Percentiles rank a stretch among this genome's conserved stretches.
phyloP scores from a whole-genome alignment of 2,329 filamentous ascomycete species.

The Tolypocladium inflatum region DNA sequence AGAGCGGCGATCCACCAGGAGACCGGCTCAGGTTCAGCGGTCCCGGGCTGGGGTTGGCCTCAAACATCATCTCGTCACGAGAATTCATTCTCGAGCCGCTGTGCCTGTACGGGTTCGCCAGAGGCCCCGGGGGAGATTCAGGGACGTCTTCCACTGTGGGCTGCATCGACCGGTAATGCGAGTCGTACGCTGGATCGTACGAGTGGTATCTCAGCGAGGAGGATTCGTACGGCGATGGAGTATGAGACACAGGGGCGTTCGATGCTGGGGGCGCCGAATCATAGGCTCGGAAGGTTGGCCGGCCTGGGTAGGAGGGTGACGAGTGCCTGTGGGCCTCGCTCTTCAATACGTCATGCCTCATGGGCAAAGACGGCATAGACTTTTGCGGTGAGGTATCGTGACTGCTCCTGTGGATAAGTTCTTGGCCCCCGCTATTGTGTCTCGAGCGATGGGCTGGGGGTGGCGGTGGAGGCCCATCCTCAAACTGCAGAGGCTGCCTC shows the following conservation, averaged over 20 bases:
- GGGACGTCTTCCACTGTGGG: conserved; percentile 56
- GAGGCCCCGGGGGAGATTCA: conserved; percentile 31
- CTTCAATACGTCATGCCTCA: conserved; percentile 49
- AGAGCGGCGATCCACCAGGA: conserved; percentile 17
- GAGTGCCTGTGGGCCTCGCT: conserved; percentile 48
- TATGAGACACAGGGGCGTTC: conserved; percentile 16
- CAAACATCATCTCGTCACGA: conserved; percentile 29
- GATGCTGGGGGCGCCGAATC: conserved; percentile 35
- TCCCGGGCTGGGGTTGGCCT: conserved; percentile 30
- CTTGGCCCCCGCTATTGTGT: conserved; percentile 34
- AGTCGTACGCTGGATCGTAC: conserved; percentile 38
- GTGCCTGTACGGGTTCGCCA: conserved; percentile 16
- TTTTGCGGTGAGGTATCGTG: conserved; percentile 33
- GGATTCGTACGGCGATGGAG: conserved; percentile 21
- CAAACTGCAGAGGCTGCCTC: conserved; percentile 24
- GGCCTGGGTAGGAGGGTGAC: conserved; percentile 39
- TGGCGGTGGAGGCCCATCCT: conserved; percentile 41
- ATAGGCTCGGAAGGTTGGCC: conserved; percentile 41
- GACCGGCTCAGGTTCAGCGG: conserved; percentile 32
- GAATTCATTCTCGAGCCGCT: conserved; percentile 13
- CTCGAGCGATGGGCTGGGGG: conserved; percentile 44
- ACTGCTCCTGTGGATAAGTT: conserved; percentile 28
- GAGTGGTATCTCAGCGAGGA: conserved; percentile 37
- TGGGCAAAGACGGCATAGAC: conserved; percentile 35
- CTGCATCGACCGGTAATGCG: conserved; percentile 44